Percentiles rank a stretch among this genome's conserved stretches.
phyloP scores from a whole-genome alignment of 164 flowering plant species.

The Annona cherimola region DNA sequence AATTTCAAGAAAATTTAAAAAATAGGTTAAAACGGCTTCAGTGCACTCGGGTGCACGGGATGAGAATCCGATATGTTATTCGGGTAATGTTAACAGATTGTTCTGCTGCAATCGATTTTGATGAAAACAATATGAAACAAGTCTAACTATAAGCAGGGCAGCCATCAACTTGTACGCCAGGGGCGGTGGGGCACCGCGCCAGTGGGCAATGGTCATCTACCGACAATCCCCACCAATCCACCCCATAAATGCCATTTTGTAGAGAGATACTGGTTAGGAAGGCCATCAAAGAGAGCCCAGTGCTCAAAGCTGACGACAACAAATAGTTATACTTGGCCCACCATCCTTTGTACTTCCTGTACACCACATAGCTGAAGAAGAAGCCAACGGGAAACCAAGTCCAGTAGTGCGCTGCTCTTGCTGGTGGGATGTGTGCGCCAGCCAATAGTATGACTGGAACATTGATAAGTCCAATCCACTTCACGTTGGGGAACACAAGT shows the following conservation, averaged over 20 bases:
- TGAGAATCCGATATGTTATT: too few relatives aligned
- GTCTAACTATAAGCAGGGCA: background rate
- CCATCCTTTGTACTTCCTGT: background rate
- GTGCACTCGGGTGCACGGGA: too few relatives aligned
- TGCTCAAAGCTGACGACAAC: background rate
- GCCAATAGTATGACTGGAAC: background rate
- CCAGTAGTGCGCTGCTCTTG: background rate
- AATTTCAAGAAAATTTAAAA: too few relatives aligned
- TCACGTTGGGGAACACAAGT: background rate
- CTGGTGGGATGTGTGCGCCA: background rate
- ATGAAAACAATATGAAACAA: background rate
- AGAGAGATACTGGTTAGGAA: background rate
- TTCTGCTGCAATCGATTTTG: too few relatives aligned
- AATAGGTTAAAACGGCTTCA: too few relatives aligned
- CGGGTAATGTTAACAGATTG: too few relatives aligned
- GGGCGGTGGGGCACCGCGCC: background rate
- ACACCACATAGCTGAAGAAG: background rate
- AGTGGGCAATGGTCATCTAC: conserved; percentile 2
- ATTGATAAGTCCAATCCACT: conserved; percentile 4
- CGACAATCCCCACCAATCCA: background rate
- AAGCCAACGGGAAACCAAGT: background rate
- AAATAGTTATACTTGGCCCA: background rate
- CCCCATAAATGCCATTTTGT: background rate
- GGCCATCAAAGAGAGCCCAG: background rate
- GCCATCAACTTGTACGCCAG: background rate